Evolutionary conservation across 495 filamentous ascomycete species (phyloP), one percentile per base, ranked within the genome.

Genomic region (Aspergillus funiculosus): DNA sequence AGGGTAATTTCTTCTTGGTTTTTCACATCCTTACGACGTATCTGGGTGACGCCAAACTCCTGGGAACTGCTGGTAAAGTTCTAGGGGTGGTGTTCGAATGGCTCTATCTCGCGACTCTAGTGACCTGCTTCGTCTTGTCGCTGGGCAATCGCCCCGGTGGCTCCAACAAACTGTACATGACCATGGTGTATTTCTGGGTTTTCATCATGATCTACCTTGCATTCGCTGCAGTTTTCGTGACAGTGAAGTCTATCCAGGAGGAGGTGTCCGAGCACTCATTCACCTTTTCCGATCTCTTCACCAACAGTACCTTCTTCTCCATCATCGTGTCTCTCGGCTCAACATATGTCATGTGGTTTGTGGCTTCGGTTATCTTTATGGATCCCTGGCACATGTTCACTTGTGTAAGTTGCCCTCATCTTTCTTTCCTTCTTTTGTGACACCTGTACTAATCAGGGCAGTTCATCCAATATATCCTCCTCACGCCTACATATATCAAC

Each of bases 371-470:
- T 50, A 75, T 97, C 53, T 97, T 97, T 80, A 82, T 99, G 65
- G 94, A 99, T 62, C 94, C 94, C 1, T 99, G 90, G 90, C 94
- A 99, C 66, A 95, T 99, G 87, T 78, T 95, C 69, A 98, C 92
- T 20, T 87, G 79, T 25, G 75, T 77, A 63, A 57, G 69, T 67
- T 8, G 47, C 31, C 26, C 19, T 1, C 14, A 21, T 22, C 36
- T 8, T n/a, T 28, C 3, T n/a, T 10, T n/a, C 17, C n/a, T 13
- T 26, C 7, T 20, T 15, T 8, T 13, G 7, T 15, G 31, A 37
- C 22, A 34, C 27, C 35, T 13, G 29, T 35, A 6, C 50, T 58
- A 53, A 61, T 43, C 15, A 13, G 1, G 21, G 26, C 48, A 79
- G 75, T 89, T 96, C 66, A 69, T 96, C 36, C 94, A 99, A 79